These are phyloP conservation scores for Stachybotrys echinatus DNA, from an alignment of 2,329 filamentous ascomycete species.

Conservation along the genomic window DNA sequence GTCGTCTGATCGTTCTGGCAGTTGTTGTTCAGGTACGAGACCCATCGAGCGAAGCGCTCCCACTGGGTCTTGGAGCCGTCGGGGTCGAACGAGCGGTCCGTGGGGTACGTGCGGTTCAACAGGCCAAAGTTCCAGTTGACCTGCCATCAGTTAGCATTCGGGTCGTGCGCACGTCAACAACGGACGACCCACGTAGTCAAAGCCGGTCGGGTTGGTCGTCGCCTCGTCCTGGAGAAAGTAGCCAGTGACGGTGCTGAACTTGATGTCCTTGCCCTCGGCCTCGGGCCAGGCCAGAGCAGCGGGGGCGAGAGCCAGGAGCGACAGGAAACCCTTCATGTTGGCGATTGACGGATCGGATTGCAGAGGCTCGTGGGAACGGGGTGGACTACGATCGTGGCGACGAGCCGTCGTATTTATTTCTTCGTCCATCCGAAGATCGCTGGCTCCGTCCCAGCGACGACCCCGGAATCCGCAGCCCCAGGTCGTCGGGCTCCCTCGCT, in stretches of 20 bases:
- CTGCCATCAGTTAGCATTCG: conserved; percentile 25
- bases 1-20: conserved; percentile 33
- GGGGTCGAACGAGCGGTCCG: conserved; percentile 38
- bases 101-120: conserved; percentile 56
- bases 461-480: not conserved
- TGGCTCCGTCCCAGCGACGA: no score
- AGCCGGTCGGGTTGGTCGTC: conserved; percentile 47
- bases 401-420: not conserved
- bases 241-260: conserved; percentile 55
- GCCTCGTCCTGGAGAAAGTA: conserved; percentile 61
- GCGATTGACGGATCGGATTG: not conserved
- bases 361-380: not conserved
- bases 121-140: conserved; percentile 60
- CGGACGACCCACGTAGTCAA: conserved; percentile 54
- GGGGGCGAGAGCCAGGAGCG: conserved; percentile 21
- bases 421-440: no score
- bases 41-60: conserved; percentile 57
- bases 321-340: conserved; percentile 26
- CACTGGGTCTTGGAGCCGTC: conserved; percentile 49
- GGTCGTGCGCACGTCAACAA: not conserved
- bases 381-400: no score
- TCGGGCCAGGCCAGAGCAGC: conserved; percentile 23
- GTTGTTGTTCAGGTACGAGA: conserved; percentile 46
- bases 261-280: conserved; percentile 37
- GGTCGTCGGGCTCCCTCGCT: not conserved